Evolutionary conservation across 331 rosid genomes (phyloP).

Genomic region (Dryas integrifolia): DNA sequence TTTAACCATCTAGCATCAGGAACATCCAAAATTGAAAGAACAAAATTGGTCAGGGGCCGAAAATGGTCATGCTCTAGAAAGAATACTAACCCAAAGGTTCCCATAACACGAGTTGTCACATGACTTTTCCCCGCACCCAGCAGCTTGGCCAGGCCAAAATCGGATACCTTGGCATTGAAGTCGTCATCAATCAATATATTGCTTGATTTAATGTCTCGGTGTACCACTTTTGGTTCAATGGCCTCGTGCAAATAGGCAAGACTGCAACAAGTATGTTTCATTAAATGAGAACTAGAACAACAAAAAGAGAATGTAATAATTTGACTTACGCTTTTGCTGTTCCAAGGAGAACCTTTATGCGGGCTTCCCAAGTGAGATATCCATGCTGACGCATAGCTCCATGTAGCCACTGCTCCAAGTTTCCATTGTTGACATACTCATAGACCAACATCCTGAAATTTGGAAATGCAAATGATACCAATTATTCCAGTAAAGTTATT

Average conservation of each 20-base stretch:
- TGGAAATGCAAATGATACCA: conserved; percentile 12
- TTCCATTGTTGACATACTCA: conserved; percentile 92
- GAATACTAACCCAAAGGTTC: conserved; percentile 81
- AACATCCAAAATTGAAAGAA: neutral
- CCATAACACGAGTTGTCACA: conserved; percentile 94
- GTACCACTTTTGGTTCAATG: conserved; percentile 93
- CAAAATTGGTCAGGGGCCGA: conserved; percentile 14
- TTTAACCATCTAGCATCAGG: conserved; percentile 3
- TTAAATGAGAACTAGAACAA: conserved; percentile 27
- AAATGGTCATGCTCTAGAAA: conserved; percentile 6
- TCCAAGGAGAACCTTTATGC: conserved; percentile 84
- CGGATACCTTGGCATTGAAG: conserved; percentile 90
- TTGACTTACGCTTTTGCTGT: conserved; percentile 89
- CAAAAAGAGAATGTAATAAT: neutral
- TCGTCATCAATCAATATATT: conserved; percentile 85
- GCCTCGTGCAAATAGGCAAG: conserved; percentile 97
- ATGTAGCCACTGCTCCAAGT: conserved; percentile 95
- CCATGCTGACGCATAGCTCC: conserved; percentile 95
- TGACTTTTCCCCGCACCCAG: conserved; percentile 85
- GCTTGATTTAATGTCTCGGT: conserved; percentile 89
- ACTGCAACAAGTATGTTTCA: conserved; percentile 41
- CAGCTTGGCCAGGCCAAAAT: conserved; percentile 88
- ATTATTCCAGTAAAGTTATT: neutral
- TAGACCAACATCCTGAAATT: conserved; percentile 77
- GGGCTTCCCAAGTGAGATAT: conserved; percentile 96